Base-by-base conservation (phyloP, 352 stramenopile species). In the Globisporangium mamillatum region DNA sequence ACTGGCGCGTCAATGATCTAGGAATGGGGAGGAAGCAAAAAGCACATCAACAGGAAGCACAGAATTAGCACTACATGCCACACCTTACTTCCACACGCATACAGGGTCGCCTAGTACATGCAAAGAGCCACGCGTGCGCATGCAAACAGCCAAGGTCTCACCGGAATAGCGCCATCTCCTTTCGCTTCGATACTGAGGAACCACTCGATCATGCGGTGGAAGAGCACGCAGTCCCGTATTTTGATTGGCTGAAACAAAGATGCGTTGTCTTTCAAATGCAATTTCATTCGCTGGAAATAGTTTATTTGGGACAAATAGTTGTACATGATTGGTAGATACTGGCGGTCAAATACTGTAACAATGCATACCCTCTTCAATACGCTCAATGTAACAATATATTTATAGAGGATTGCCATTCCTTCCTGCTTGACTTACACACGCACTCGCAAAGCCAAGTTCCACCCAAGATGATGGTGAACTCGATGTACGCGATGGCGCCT, bases 1-100 rank as follows among this genome's bases (percentile, higher is more conserved):
- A 79, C 60, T 88, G 81, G 63, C 78, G 81, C 34, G 81, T 76
- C 56, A 91, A 66, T 55, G 79, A 89, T 71, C 83, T 91, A 65
- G 0, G 46, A 20, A 20, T 46, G 10, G 0, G 54, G 12, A 3
- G 54, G 12, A 3, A 24, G 50, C 25, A 57, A 25, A 1, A 8
- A 34, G 27, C 54, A 73, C 3, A 52, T 7, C 16, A 24, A 7
- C 6, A 64, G 27, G 22, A 25, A 27, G 22, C 14, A 56, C 12
- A 70, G n/a, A 25, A 27, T 65, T 3, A 58, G 44, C 18, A 12
- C 16, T 34, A 53, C 46, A 53, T 3, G 4, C 34, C 0, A 24
- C n/a, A 53, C 3, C 10, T 12, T 14, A 29, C 0, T 38, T 2
- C 2, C 22, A 5, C 20, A 41, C 32, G n/a, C 48, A 38, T 38